Percentiles rank a stretch among this genome's conserved stretches.
phyloP scores from a whole-genome alignment of 495 filamentous ascomycete species.

The Annulohypoxylon stygium region DNA sequence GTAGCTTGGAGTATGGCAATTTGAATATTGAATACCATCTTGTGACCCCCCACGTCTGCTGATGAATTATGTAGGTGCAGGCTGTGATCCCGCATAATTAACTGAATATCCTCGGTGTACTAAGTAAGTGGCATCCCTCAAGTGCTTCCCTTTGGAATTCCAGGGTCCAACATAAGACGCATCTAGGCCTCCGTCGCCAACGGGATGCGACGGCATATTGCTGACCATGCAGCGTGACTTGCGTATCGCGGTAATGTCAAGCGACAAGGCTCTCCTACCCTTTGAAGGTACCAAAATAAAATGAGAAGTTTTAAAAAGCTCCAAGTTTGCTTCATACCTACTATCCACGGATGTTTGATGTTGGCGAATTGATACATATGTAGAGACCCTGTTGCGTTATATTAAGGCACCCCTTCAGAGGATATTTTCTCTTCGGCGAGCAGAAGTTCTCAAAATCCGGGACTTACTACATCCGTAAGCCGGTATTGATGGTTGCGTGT shows the following conservation, averaged over 20 bases:
- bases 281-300: neutral
- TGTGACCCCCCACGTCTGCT: neutral
- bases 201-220: conserved; percentile 6
- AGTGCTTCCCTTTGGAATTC: neutral
- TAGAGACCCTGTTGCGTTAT: neutral
- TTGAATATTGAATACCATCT: conserved; percentile 17
- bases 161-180: neutral
- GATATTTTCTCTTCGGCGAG: neutral
- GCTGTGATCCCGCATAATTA: neutral
- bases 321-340: neutral
- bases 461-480: neutral
- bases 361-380: neutral
- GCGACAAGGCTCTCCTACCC: neutral
- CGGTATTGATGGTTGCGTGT: conserved; percentile 18
- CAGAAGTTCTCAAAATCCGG: neutral
- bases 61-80: neutral
- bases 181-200: conserved; percentile 1
- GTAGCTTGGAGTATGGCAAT: conserved; percentile 7
- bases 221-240: conserved; percentile 15
- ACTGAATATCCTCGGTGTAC: neutral
- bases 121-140: neutral
- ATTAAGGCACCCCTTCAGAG: neutral
- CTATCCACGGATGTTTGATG: neutral
- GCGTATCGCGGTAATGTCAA: neutral
- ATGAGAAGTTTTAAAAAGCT: neutral